Evolutionary conservation across 345 rosid species (phyloP).

Genomic region (Streptanthus diversifolius): DNA sequence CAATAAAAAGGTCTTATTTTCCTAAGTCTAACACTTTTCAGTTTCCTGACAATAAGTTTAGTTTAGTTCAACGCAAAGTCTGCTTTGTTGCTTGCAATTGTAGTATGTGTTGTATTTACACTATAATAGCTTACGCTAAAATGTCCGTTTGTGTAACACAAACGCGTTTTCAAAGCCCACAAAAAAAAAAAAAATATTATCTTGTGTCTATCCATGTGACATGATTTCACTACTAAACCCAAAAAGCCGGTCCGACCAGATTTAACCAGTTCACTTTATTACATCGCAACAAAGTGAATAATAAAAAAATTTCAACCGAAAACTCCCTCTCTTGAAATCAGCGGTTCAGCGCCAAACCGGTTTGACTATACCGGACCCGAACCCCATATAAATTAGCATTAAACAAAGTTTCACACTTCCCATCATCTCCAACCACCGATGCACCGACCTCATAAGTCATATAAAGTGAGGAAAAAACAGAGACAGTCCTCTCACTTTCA

Average conservation of each 20-base stretch:
- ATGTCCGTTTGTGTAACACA: neutral
- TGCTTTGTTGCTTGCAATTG: too few relatives aligned
- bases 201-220: conserved; percentile 6
- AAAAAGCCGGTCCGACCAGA: conserved; percentile 24
- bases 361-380: neutral
- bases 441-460: conserved; percentile 16
- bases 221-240: neutral
- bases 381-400: neutral
- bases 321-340: neutral
- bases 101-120: too few relatives aligned
- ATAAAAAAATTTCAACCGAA: neutral
- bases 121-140: too few relatives aligned
- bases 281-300: neutral
- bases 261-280: neutral
- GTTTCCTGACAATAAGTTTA: too few relatives aligned
- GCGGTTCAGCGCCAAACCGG: neutral
- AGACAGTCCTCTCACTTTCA: conserved; percentile 21
- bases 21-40: too few relatives aligned
- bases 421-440: conserved; percentile 30
- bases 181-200: neutral
- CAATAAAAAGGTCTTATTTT: too few relatives aligned
- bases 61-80: too few relatives aligned
- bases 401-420: conserved; percentile 25
- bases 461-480: neutral
- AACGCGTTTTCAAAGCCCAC: neutral